phyloP scores from a whole-genome alignment of 2,329 filamentous ascomycete genomes.

The Aulographum hederae region DNA sequence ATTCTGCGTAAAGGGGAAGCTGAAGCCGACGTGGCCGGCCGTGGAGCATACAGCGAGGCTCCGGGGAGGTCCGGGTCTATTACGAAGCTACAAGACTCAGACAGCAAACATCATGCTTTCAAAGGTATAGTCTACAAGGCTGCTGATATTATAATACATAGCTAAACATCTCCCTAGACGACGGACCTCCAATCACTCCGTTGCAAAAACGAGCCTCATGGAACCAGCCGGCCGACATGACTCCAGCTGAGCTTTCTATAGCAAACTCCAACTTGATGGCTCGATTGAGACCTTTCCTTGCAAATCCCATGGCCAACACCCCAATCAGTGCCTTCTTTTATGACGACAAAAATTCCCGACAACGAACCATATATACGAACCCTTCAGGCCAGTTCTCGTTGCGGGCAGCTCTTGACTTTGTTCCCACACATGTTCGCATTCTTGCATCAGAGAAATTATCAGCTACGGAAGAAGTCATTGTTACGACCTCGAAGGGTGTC shows the following conservation, averaged over 20 bases:
- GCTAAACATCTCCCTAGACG: neutral
- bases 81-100: too few species aligned
- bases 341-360: constrained; percentile 65
- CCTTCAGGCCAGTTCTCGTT: constrained; percentile 76
- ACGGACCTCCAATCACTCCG: constrained; percentile 5
- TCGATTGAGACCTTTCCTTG: constrained; percentile 75
- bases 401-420: constrained; percentile 66
- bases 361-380: constrained; percentile 69
- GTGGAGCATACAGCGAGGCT: constrained; percentile 56
- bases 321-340: constrained; percentile 93
- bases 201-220: constrained; percentile 31
- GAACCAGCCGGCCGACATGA: constrained; percentile 43
- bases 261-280: constrained; percentile 83
- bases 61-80: constrained; percentile 19
- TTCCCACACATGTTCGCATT: constrained; percentile 77
- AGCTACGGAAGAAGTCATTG: constrained; percentile 54
- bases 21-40: constrained; percentile 51
- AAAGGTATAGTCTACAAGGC: too few species aligned
- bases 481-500: constrained; percentile 64
- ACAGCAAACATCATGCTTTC: too few species aligned
- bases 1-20: constrained; percentile 56
- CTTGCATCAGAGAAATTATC: constrained; percentile 75
- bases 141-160: too few species aligned
- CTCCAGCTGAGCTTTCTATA: constrained; percentile 52
- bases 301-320: constrained; percentile 56